Conservation (phyloP, 371 early-diverging fungal species). For the Mortierella sp. region DNA sequence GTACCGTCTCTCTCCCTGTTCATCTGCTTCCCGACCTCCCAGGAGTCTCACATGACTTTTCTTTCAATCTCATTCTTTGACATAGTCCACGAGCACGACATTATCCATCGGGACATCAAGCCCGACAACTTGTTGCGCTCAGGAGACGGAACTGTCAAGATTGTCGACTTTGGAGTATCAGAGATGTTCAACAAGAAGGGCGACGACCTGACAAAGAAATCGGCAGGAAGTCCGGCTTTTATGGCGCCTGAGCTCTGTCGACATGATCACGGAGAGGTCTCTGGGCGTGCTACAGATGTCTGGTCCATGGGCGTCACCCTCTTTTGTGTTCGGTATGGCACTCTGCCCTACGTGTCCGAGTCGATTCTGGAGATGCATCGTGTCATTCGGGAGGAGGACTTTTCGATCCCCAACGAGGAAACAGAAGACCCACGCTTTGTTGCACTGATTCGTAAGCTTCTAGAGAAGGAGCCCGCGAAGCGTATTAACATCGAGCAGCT, state of each 20-base stretch:
- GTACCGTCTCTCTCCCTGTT: background rate
- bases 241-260: conserved; percentile 76
- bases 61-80: background rate
- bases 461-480: conserved; percentile 84
- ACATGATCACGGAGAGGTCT: conserved; percentile 66
- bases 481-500: conserved; percentile 87
- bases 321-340: conserved; percentile 91
- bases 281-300: conserved; percentile 91
- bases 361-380: conserved; percentile 85
- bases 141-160: conserved; percentile 87
- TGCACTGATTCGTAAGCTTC: conserved; percentile 77
- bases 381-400: conserved; percentile 69
- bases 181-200: conserved; percentile 78
- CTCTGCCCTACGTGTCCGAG: conserved; percentile 88
- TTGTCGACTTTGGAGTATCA: conserved; percentile 99
- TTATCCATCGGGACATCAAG: conserved; percentile 96
- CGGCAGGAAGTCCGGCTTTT: conserved; percentile 95
- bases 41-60: background rate
- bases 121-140: conserved; percentile 98
- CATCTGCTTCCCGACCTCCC: background rate
- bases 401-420: conserved; percentile 58
- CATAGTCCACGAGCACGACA: conserved; percentile 90
- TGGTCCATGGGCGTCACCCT: conserved; percentile 99
- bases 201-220: conserved; percentile 75
- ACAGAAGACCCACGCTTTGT: conserved; percentile 66